Base-by-base conservation (phyloP, 2,329 filamentous ascomycete species). In the Fonsecaea multimorphosa region DNA sequence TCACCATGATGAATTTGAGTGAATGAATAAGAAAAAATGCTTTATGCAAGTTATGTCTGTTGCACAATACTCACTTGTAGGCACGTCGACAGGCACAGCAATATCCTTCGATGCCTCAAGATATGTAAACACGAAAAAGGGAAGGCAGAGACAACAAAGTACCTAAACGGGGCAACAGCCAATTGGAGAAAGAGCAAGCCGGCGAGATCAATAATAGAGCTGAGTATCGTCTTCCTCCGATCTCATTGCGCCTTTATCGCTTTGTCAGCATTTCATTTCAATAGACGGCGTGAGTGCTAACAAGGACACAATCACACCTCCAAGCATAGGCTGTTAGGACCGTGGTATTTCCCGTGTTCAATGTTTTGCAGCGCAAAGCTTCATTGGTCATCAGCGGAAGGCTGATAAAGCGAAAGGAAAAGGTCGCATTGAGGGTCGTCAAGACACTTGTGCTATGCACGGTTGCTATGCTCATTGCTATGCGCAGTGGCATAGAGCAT, bases 61-160 rank as follows among this genome's bases (percentile, higher is more conserved):
- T 34, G 32, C 31, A 56, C 11, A 38, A 56, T 22, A 19, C 31
- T 9, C 3, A 2, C 29, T 24, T 56, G n/a, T 19, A 16, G 5
- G 12, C 5, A 24, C 2, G 19, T 19, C 38, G 16, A 38, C 24
- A 16, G 16, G 24, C 16, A 24, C 53, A 9, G 16, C 16, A n/a
- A n/a, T 14, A 22, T 38, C 11, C n/a, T 9, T 46, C 32, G 11
- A 34, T 7, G 31, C 4, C 12, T 56, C 53, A 24, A 38, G 16
- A 8, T 36, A 14, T 56, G 9, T 9, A 38, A 38, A 36, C 29
- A 19, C n/a, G n/a, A n/a, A 2, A 11, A 56, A 38, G 24, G 53
- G 32, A 56, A 34, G 53, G 53, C 9, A 56, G 53, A 32, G 9
- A 38, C 29, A 38, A 56, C 32, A 38, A 24, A 22, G n/a, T 24